Percentiles rank a stretch among this genome's conserved stretches.
phyloP scores from a whole-genome alignment of 306 rosid species.

The Potentilla sterilis region DNA sequence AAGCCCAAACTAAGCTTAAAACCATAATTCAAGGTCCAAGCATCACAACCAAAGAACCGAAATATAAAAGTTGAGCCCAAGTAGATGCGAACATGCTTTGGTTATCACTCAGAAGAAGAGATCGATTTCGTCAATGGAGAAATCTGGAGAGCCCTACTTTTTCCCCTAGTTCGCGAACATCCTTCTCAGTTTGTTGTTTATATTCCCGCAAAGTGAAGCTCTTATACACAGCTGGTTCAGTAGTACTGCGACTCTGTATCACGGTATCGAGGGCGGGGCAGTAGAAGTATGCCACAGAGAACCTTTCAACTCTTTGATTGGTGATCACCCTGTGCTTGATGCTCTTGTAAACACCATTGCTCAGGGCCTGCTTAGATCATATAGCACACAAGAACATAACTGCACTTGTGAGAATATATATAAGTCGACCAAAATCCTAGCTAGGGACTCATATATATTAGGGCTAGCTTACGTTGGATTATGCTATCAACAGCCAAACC shows the following conservation, averaged over 20 bases:
- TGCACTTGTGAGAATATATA: background rate
- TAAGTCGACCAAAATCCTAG: background rate
- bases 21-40: too few species aligned
- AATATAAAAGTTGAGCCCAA: background rate
- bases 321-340: slow-evolving; percentile 56
- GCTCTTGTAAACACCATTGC: slow-evolving; percentile 71
- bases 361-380: slow-evolving; percentile 50
- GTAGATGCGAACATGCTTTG: background rate
- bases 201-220: slow-evolving; percentile 58
- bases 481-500: background rate
- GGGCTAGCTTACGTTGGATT: background rate
- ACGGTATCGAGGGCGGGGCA: slow-evolving; percentile 47
- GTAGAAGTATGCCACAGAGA: slow-evolving; percentile 69
- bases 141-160: slow-evolving; percentile 75
- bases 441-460: background rate
- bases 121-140: slow-evolving; percentile 19
- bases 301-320: slow-evolving; percentile 44
- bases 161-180: slow-evolving; percentile 58
- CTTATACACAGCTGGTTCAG: slow-evolving; percentile 36
- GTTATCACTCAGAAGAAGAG: background rate
- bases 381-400: background rate
- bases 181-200: slow-evolving; percentile 42
- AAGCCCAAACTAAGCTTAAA: too few species aligned
- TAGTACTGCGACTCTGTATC: slow-evolving; percentile 37
- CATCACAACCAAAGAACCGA: too few species aligned